Base-by-base conservation (phyloP, 805 yeast genomes). In the Barnettozyma siamensis region DNA sequence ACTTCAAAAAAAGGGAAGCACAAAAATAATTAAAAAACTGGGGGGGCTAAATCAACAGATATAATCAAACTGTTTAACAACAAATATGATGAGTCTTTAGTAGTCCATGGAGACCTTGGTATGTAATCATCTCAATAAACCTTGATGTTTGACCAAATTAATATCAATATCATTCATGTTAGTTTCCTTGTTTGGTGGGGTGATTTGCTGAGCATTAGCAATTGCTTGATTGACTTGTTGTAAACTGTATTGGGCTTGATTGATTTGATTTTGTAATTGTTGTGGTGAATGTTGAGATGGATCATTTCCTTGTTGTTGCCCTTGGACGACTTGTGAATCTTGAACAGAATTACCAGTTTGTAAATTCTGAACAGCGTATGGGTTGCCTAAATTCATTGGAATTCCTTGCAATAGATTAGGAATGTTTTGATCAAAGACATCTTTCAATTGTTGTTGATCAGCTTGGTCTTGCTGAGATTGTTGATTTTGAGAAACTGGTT, bases 81-180 rank as follows among this genome's bases (percentile, higher is more conserved):
- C n/a, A n/a, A n/a, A n/a, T n/a, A n/a, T n/a, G n/a, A n/a, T n/a
- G n/a, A n/a, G n/a, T n/a, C n/a, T n/a, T n/a, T n/a, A n/a, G n/a
- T n/a, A n/a, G n/a, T n/a, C n/a, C n/a, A n/a, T n/a, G n/a, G n/a
- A n/a, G n/a, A n/a, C n/a, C 10, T 23, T 7, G 7, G 26, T 7
- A 23, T 10, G n/a, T 13, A 26, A 10, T 37, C 19, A 41, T 33
- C 44, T 37, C 41, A 41, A 37, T 36, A 44, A 29, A 15, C 48
- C 48, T 43, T 55, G 57, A 33, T 55, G 55, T 35, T 55, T 57
- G 9, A 54, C 59, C 31, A 54, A 39, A 17, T 41, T 46, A 36
- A 54, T 53, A 26, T 54, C 60, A 41, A 53, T 57, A 42, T 54
- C 54, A 33, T 49, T 55, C 44, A 57, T 45, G 33, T 49, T 48